Conservation (phyloP, 176 grass and related monocot species). For the Rhynchospora pubera region DNA sequence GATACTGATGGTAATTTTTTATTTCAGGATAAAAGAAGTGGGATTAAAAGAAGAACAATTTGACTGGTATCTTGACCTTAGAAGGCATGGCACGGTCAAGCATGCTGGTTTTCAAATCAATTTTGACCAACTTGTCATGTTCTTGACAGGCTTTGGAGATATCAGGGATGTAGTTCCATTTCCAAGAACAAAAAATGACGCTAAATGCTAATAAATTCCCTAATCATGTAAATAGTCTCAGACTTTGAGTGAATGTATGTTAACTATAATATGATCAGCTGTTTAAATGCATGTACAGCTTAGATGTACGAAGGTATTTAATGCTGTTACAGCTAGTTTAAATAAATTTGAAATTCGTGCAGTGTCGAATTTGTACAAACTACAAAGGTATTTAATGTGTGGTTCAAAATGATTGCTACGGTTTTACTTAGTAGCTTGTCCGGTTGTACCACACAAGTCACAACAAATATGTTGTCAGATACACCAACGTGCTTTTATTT, state of each 20-base stretch:
- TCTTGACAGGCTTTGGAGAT: constrained; percentile 33
- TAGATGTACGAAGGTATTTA: too few species aligned
- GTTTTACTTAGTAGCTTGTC: neutral
- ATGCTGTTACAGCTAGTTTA: too few species aligned
- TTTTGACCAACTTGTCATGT: constrained; percentile 36
- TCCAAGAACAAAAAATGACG: constrained; percentile 28
- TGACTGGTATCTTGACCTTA: constrained; percentile 58
- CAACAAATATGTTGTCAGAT: neutral
- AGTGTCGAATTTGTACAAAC: too few species aligned
- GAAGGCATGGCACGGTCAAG: constrained; percentile 46
- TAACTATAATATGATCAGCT: neutral
- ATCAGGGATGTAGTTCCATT: constrained; percentile 34
- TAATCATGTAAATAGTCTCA: neutral
- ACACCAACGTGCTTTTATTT: neutral
- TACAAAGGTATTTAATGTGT: neutral
- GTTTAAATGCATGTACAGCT: neutral
- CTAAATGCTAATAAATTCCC: constrained; percentile 27
- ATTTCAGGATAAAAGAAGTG: constrained; percentile 40
- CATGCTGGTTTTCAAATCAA: constrained; percentile 53
- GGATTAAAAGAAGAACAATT: constrained; percentile 30
- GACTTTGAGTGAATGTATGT: neutral
- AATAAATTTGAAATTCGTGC: too few species aligned
- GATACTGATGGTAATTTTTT: neutral
- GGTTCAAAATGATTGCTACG: neutral
- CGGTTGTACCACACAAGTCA: too few species aligned